A percentile compares a stretch with the other conserved stretches of the same genome.
Evolutionary conservation across 192 early-diverging fungal species (phyloP).

Genomic region (Coemansia sp.): DNA sequence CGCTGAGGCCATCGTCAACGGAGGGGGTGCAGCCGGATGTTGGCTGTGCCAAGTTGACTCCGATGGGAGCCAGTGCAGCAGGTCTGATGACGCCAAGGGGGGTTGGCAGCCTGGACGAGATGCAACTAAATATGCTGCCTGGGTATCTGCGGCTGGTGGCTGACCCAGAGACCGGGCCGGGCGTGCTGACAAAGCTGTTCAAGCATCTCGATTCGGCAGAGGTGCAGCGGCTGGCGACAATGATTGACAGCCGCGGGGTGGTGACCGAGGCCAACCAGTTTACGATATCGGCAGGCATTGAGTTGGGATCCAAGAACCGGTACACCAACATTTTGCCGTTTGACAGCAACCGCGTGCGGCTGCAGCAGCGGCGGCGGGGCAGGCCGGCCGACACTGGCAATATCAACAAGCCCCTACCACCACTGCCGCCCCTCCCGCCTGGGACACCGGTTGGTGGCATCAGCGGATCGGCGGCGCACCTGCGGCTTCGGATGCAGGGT

Average conservation of each 20-base stretch:
- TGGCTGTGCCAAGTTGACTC: no score
- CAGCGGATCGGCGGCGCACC: conserved; percentile 1
- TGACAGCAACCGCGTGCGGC: conserved; percentile 59
- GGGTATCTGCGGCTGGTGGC: conserved; percentile 29
- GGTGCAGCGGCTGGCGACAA: conserved; percentile 62
- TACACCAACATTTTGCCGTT: conserved; percentile 87
- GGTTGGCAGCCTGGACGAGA: background rate
- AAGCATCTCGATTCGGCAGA: conserved; percentile 65
- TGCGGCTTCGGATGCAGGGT: conserved; percentile 4
- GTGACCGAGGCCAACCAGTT: conserved; percentile 54
- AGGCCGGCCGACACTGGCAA: conserved; percentile 13
- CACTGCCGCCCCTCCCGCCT: background rate
- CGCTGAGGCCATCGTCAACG: background rate
- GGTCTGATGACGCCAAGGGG: background rate
- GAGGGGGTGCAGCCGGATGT: no score
- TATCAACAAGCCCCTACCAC: conserved; percentile 2
- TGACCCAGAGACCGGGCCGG: conserved; percentile 29
- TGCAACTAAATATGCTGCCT: conserved; percentile 12
- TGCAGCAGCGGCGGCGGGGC: conserved; percentile 29
- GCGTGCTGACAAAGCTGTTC: conserved; percentile 30
- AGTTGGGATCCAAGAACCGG: conserved; percentile 67
- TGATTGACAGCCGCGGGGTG: conserved; percentile 59
- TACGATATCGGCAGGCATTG: conserved; percentile 70
- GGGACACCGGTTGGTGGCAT: background rate
- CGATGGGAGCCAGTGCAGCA: conserved; percentile 9